These are phyloP conservation scores for Monilinia aucupariae DNA, from an alignment of 2,329 filamentous ascomycete species.

Conservation along the genomic window DNA sequence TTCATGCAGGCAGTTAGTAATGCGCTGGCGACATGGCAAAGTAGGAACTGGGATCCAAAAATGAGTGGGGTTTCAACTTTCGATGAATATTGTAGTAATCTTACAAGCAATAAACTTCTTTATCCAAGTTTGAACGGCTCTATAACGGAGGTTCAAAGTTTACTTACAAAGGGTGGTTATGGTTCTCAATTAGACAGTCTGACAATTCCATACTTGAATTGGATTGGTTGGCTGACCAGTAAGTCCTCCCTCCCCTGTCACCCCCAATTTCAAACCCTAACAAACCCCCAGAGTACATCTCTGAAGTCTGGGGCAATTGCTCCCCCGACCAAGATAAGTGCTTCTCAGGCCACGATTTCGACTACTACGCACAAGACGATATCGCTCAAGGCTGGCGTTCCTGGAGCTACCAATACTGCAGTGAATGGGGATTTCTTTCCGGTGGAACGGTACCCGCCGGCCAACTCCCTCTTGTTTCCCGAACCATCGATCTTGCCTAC, in stretches of 20 bases:
- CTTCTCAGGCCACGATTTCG: slow-evolving; percentile 45
- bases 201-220: slow-evolving; percentile 50
- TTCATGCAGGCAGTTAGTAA: slow-evolving; percentile 45
- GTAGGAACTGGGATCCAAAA: slow-evolving; percentile 54
- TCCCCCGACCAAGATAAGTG: slow-evolving; percentile 43
- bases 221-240: slow-evolving; percentile 47
- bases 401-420: slow-evolving; percentile 48
- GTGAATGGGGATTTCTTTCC: slow-evolving; percentile 73
- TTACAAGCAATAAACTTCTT: slow-evolving; percentile 43
- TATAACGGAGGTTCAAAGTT: slow-evolving; percentile 53
- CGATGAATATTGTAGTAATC: slow-evolving; percentile 50
- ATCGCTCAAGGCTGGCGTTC: slow-evolving; percentile 41
- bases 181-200: slow-evolving; percentile 38
- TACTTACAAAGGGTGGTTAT: slow-evolving; percentile 47
- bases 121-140: slow-evolving; percentile 61
- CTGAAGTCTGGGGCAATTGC: slow-evolving; percentile 22
- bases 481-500: slow-evolving; percentile 61
- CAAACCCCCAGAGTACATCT: not conserved
- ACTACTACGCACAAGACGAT: slow-evolving; percentile 42
- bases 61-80: slow-evolving; percentile 43
- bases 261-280: not conserved
- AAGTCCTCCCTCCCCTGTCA: not conserved
- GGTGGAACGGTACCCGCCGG: slow-evolving; percentile 62
- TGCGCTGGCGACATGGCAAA: slow-evolving; percentile 49
- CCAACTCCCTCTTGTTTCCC: slow-evolving; percentile 65